Evolutionary conservation across 1,139 yeast genomes (phyloP).

Genomic region (Kodamaea arcana): DNA sequence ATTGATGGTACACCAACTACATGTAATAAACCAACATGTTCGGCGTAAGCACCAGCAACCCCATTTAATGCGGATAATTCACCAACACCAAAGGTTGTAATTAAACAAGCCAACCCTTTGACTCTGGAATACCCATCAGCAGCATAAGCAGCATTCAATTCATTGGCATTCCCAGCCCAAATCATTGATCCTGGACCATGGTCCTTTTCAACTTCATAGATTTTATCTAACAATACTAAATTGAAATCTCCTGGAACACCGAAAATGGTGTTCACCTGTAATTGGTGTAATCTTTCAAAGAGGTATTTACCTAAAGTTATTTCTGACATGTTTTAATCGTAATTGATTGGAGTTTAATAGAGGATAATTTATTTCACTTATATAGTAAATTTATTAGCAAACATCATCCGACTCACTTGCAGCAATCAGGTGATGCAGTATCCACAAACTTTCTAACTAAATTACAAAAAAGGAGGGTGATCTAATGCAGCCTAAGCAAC

Average conservation of each 20-base stretch:
- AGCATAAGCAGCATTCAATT: slow-evolving; percentile 67
- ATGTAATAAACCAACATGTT: slow-evolving; percentile 54
- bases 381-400: slow-evolving; percentile 1
- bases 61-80: slow-evolving; percentile 59
- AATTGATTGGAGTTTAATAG: neutral
- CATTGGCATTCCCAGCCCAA: slow-evolving; percentile 74
- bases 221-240: slow-evolving; percentile 60
- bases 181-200: slow-evolving; percentile 25
- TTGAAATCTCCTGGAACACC: slow-evolving; percentile 85
- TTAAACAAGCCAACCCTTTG: slow-evolving; percentile 52
- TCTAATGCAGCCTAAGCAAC: too few relatives aligned
- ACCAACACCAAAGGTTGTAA: slow-evolving; percentile 70
- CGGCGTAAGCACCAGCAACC: slow-evolving; percentile 57
- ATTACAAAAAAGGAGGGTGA: too few relatives aligned
- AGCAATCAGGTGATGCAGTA: slow-evolving; percentile 6
- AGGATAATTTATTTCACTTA: neutral
- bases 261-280: slow-evolving; percentile 61
- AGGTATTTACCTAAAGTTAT: slow-evolving; percentile 58
- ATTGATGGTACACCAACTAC: slow-evolving; percentile 58
- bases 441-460: too few relatives aligned
- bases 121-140: slow-evolving; percentile 71
- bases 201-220: slow-evolving; percentile 52
- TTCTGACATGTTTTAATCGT: slow-evolving; percentile 12
- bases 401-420: slow-evolving; percentile 3
- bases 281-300: slow-evolving; percentile 58